Base-by-base conservation (phyloP, 331 rosid species). In the Malus hybrid region DNA sequence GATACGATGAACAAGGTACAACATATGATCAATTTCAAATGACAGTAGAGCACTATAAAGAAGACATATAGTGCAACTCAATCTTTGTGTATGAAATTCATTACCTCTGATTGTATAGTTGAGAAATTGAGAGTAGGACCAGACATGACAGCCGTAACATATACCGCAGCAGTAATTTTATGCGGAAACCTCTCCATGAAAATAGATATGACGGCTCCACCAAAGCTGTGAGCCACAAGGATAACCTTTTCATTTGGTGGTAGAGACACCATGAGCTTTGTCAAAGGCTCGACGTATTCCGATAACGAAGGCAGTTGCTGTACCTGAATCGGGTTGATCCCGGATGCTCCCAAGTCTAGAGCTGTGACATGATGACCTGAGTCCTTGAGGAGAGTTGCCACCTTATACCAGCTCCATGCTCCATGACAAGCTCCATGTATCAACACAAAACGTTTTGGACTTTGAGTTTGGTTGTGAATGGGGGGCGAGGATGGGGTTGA, bases 131-230 rank as follows among this genome's bases (percentile, higher is more conserved):
- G 65, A 10, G 75, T 10, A 10, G 88, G 85, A 78, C 66, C 57
- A 10, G 84, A 82, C 87, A 84, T 82, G 7, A 65, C 1, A 48
- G 87, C 83, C 0, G 86, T 1, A 5, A 64, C 86, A 76, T 72
- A 86, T 0, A 84, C 85, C 0, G 85, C 88, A 19, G 15, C 87
- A 2, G 84, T 72, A 60, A 88, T 44, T 64, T 76, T 86, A 11
- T 63, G 15, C 0, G 87, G 92, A 34, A 82, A 88, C 22, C 14
- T 31, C 74, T 84, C 81, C 89, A 24, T 24, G 24, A 24, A 24
- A 24, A 24, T 24, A 24, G 24, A 24, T 24, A 24, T 24, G 24
- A 24, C 44, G 13, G 50, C 55, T 2, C 81, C 81, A 0, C 71
- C 56, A 3, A 36, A 10, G 70, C 78, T 71, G 36, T 57, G 71